These are phyloP conservation scores for Plectranthus barbatus DNA, from an alignment of 257 asterid species.

Conservation along the genomic window DNA sequence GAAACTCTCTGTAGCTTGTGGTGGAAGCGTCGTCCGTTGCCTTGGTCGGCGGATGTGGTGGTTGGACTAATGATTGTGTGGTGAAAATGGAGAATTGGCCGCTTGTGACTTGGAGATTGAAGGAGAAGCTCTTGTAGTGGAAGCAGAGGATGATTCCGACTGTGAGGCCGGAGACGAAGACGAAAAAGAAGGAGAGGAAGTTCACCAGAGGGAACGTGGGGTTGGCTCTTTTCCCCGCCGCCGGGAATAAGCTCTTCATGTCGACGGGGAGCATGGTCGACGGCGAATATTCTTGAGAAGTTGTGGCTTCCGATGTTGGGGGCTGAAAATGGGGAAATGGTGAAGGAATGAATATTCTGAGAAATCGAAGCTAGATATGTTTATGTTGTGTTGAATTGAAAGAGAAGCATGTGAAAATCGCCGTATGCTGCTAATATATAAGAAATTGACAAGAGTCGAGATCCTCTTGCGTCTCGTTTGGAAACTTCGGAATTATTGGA, in stretches of 20 bases:
- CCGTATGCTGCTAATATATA: too few relatives aligned
- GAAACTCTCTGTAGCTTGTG: neutral
- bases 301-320: neutral
- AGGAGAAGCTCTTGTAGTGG: conserved; percentile 39
- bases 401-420: neutral
- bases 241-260: conserved; percentile 25
- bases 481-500: too few relatives aligned
- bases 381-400: neutral
- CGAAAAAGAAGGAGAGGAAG: conserved; percentile 28
- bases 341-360: conserved; percentile 8
- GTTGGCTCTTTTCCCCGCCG: conserved; percentile 14
- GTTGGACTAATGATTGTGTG: neutral
- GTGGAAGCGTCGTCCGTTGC: neutral
- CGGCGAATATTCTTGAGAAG: neutral
- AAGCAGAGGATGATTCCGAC: conserved; percentile 42
- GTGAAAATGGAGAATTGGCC: conserved; percentile 36
- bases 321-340: neutral
- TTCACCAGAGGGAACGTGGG: conserved; percentile 22
- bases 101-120: conserved; percentile 45
- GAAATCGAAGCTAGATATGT: neutral
- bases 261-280: neutral
- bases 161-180: conserved; percentile 45
- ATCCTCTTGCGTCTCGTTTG: too few relatives aligned
- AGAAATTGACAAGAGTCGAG: too few relatives aligned
- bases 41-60: neutral